phyloP scores from a whole-genome alignment of 331 rosid genomes.

The Saraca asoca region DNA sequence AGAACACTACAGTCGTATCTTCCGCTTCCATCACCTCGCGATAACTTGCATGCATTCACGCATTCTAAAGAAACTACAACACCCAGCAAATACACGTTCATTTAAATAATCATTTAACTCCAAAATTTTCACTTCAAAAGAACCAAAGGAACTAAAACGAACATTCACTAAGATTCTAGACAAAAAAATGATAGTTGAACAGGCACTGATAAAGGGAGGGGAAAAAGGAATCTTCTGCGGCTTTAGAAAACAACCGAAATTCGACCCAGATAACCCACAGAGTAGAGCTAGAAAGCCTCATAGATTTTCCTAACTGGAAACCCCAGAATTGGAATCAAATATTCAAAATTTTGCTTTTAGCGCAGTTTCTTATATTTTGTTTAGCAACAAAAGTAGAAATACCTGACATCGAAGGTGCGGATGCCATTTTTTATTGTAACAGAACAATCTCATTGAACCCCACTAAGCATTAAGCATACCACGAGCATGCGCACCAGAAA shows the following conservation, averaged over 20 bases:
- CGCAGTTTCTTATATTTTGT: constrained; percentile 30
- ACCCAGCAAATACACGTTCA: constrained; percentile 8
- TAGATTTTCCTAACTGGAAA: neutral
- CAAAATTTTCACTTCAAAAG: constrained; percentile 17
- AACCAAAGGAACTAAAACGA: neutral
- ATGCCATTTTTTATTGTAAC: constrained; percentile 59
- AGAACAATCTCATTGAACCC: constrained; percentile 84
- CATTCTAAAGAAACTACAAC: constrained; percentile 90
- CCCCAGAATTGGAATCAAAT: constrained; percentile 19
- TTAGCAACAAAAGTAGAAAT: constrained; percentile 28
- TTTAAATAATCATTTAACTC: constrained; percentile 33
- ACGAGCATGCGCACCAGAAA: constrained; percentile 19
- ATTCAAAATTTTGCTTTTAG: constrained; percentile 12
- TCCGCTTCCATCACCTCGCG: constrained; percentile 79
- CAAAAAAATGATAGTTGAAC: neutral
- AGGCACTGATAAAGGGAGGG: neutral
- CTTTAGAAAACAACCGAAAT: constrained; percentile 2
- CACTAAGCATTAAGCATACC: constrained; percentile 53
- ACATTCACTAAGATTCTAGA: constrained; percentile 2
- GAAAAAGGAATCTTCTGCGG: constrained; percentile 3
- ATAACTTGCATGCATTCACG: constrained; percentile 75
- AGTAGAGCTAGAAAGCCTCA: constrained; percentile 20
- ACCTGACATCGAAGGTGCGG: constrained; percentile 96
- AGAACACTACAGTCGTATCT: constrained; percentile 77
- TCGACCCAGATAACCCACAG: constrained; percentile 13